Evolutionary conservation across 177 flowering plant genomes (phyloP).

Genomic region (Vitis hybrid): DNA sequence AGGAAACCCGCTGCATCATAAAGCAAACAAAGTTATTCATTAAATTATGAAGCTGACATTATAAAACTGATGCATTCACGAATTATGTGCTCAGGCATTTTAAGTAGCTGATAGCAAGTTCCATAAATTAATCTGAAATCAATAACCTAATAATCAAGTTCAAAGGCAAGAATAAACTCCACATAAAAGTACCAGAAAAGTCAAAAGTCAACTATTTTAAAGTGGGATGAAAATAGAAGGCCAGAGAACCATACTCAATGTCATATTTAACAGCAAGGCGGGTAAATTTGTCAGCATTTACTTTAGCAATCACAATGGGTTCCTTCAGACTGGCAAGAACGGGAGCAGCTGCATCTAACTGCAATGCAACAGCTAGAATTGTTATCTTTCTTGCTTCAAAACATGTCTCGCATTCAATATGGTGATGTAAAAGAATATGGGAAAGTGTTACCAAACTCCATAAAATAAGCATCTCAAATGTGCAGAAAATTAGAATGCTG

Average conservation of each 20-base stretch:
- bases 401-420: not conserved
- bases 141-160: not conserved
- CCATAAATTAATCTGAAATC: not conserved
- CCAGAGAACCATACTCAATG: constrained; percentile 62
- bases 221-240: not conserved
- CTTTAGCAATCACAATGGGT: constrained; percentile 82
- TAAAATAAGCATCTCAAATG: too few relatives aligned
- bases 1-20: constrained; percentile 79
- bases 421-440: too few relatives aligned
- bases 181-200: not conserved
- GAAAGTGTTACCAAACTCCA: too few relatives aligned
- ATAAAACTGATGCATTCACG: too few relatives aligned
- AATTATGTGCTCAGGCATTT: too few relatives aligned
- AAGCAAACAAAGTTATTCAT: constrained; percentile 1
- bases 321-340: constrained; percentile 63
- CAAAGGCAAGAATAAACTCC: not conserved
- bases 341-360: constrained; percentile 97
- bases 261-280: constrained; percentile 68
- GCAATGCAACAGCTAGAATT: constrained; percentile 23
- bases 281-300: constrained; percentile 83
- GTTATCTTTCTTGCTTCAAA: constrained; percentile 1
- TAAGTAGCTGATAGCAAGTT: not conserved
- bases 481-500: too few relatives aligned
- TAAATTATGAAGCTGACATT: constrained; percentile 2
- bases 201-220: not conserved